Evolutionary conservation across 1,139 yeast species (phyloP), one percentile per base, ranked within the genome.

Genomic region (Pichia sp.): DNA sequence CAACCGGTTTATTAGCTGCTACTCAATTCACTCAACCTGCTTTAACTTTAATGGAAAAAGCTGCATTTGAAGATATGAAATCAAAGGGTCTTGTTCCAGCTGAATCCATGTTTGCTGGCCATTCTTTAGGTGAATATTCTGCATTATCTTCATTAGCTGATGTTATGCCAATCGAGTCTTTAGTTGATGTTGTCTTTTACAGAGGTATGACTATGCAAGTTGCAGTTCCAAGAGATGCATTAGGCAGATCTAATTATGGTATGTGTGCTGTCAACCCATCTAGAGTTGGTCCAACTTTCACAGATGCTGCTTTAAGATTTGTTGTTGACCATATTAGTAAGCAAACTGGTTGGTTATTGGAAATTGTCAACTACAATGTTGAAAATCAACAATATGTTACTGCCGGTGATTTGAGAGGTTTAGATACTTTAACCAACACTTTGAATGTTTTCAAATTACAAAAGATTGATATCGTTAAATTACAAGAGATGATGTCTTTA

Each of bases 151-250:
- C 98, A 25, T 76, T 92, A 63, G 98, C 97, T 48, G 96, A 92
- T 65, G 97, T 94, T 49, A 90, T 92, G 97, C 96, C 98, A 46
- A 90, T 94, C 61, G 98, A 94, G 71, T 85, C 95, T 9, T 76
- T 92, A 59, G 98, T 92, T 48, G 99, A 92, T 67, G 96, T 92
- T 66, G 98, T 92, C 40, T 92, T 92, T 78, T 94, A 92, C 78
- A 82, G 99, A 75, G 99, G 99, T 78, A 92, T 92, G 98, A 92
- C 99, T 40, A 92, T 92, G 98, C 98, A 92, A 76, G 98, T 92
- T 55, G 98, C 98, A 39, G 99, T 92, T 55, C 97, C 97, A 63
- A 82, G 99, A 71, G 99, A 92, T 69, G 78, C 82, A 48, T 65
- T 70, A 43, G 99, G 99, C 42, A 84, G 98, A 71, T 92, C 98